These are phyloP conservation scores for Lichtheimia corymbifera DNA, from an alignment of 371 early-diverging fungal species.

Conservation along the genomic window DNA sequence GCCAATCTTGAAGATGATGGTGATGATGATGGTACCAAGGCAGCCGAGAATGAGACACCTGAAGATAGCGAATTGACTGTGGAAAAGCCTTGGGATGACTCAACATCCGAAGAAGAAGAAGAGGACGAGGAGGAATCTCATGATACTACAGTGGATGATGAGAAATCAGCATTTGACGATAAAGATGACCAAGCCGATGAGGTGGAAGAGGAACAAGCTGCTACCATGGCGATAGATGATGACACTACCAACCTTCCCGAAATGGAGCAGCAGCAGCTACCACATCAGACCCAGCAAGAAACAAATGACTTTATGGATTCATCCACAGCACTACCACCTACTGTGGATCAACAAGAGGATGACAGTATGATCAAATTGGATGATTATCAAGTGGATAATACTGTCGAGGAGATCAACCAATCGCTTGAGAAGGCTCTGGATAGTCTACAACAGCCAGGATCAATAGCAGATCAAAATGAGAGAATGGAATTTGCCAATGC, in stretches of 20 bases:
- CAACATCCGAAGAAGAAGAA: conserved; percentile 1
- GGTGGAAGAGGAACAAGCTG: neutral
- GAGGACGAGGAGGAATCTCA: neutral
- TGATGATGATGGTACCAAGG: neutral
- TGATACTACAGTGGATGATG: neutral
- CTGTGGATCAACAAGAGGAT: neutral
- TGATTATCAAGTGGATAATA: conserved; percentile 10
- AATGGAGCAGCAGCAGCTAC: neutral
- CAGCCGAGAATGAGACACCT: neutral
- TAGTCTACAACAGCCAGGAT: neutral
- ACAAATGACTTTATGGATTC: neutral
- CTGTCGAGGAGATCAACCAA: conserved; percentile 11
- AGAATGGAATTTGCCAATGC: too few species aligned
- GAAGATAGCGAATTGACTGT: conserved; percentile 3
- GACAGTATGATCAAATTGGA: neutral
- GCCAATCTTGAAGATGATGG: conserved; percentile 1
- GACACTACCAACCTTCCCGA: neutral
- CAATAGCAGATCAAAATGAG: too few species aligned
- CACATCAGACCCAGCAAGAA: neutral
- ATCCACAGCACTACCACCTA: neutral
- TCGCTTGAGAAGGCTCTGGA: conserved; percentile 12
- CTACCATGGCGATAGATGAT: neutral
- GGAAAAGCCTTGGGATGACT: conserved; percentile 9
- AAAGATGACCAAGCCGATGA: neutral
- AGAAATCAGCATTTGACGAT: neutral